Base-by-base conservation (phyloP, 2,329 filamentous ascomycete species). In the Aspergillus fructus region DNA sequence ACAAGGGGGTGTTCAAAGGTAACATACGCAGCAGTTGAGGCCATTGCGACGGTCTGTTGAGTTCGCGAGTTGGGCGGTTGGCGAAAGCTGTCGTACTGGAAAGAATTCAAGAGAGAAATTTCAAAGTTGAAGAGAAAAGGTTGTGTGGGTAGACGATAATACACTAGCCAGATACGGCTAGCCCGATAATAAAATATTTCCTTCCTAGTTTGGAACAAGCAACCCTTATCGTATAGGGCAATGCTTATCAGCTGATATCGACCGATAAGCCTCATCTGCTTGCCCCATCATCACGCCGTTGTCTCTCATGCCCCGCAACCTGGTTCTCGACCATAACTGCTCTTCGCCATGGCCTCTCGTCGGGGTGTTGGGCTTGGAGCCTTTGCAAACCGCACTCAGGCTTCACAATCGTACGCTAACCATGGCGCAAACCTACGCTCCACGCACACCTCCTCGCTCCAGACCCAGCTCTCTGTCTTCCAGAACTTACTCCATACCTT, bases 401-500 rank as follows among this genome's bases (percentile, higher is more conserved):
- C 92, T 9, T 90, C 89, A 27, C 90, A 93, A 53, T 93, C 94
- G 68, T 97, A 93, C 79, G 92, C 93, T 59, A 89, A 86, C 24
- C 93, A 97, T 81, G 94, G 94, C 71, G 90, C 87, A 61, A 88
- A 85, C 50, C 87, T 99, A n/a, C 91, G 93, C 62, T 89, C 85
- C 57, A 87, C 86, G 66, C 93, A 97, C 76, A 86, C 91, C 48
- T 85, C 88, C 64, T 93, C 93, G 17, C 87, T 99, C 65, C 88
- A 91, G 68, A 96, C 92, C 39, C 94, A 99, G 73, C 89, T 99
- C 61, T 89, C 92, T 64, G 93, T 97, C 69, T 99, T 99, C 82
- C 92, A 96, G 70, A 94, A 91, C 17, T 84, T 97, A 11, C 86
- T 99, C 5, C 92, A 97, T 78, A 92, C 96, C 75, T 99, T 99